Conservation (phyloP, 2,329 filamentous ascomycete species). For the Anthostomella pinea region DNA sequence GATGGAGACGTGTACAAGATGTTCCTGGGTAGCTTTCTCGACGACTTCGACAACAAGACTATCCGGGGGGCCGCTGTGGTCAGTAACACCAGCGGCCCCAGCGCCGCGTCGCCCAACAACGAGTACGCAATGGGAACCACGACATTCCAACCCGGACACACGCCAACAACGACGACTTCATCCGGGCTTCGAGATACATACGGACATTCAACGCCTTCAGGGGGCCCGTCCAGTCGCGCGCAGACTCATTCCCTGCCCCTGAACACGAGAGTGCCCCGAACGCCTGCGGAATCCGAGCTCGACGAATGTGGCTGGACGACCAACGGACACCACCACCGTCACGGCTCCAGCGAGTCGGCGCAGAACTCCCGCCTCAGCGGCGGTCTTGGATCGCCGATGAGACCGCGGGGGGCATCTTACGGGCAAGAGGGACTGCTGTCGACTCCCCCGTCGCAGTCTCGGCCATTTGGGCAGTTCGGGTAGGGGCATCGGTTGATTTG, state of each 20-base stretch:
- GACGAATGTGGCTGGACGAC: no score
- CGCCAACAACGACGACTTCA: no score
- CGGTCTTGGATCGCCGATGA: not conserved
- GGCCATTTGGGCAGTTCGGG: not conserved
- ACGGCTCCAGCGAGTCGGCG: conserved; percentile 1
- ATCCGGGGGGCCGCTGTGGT: conserved; percentile 8
- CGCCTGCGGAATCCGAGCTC: no score
- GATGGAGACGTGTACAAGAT: conserved; percentile 30
- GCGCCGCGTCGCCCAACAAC: conserved; percentile 2
- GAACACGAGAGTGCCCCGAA: no score
- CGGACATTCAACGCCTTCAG: no score
- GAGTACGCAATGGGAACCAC: not conserved
- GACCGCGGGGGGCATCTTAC: conserved; percentile 4
- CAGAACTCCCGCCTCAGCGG: not conserved
- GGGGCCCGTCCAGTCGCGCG: no score
- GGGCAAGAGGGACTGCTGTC: conserved; percentile 4
- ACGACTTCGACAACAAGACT: conserved; percentile 10
- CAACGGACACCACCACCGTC: no score
- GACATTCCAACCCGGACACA: conserved; percentile 1
- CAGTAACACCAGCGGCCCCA: conserved; percentile 6
- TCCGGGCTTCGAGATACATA: no score
- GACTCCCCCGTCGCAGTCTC: not conserved
- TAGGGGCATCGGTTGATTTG: no score
- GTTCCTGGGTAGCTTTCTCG: conserved; percentile 26
- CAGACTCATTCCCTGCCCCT: no score